Percentiles rank a stretch among this genome's conserved stretches.
phyloP scores from a whole-genome alignment of 345 rosid species.

The Citrus hindsii region DNA sequence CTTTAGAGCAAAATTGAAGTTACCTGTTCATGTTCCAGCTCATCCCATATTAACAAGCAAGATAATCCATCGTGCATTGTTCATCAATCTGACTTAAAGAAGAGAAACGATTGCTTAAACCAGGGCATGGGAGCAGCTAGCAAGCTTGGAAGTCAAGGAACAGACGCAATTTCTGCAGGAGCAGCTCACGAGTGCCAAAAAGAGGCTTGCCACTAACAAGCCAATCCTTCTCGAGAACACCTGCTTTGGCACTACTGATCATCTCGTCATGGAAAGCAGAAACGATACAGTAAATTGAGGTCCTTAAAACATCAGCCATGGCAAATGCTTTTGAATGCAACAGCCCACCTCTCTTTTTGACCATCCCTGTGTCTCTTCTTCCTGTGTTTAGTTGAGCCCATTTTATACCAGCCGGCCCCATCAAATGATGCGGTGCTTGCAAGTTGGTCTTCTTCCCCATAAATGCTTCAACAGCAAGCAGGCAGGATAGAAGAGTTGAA shows the following conservation, averaged over 20 bases:
- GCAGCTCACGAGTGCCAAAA: conserved; percentile 63
- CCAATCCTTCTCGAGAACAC: conserved; percentile 84
- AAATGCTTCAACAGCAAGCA: conserved; percentile 75
- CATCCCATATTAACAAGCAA: background rate
- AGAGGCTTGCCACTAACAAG: conserved; percentile 43
- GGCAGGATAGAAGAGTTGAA: conserved; percentile 70
- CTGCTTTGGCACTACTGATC: conserved; percentile 56
- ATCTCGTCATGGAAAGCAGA: conserved; percentile 75
- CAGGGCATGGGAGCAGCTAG: conserved; percentile 12
- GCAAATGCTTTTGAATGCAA: conserved; percentile 63
- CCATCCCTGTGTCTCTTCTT: conserved; percentile 48
- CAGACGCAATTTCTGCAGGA: conserved; percentile 63
- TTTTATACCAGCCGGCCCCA: conserved; percentile 68
- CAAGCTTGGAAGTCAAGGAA: conserved; percentile 76
- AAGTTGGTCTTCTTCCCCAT: conserved; percentile 80
- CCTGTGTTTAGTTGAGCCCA: conserved; percentile 60
- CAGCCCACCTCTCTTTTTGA: conserved; percentile 49
- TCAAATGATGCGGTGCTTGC: conserved; percentile 58
- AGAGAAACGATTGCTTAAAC: background rate
- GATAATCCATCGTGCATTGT: background rate
- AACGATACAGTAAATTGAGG: conserved; percentile 67
- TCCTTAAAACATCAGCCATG: conserved; percentile 66
- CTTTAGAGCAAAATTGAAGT: background rate
- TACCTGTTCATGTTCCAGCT: background rate
- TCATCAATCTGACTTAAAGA: background rate